A percentile compares a stretch with the other conserved stretches of the same genome.
Evolutionary conservation across 768 basidiomycete species (phyloP).

Genomic region (Ramaria sp.): DNA sequence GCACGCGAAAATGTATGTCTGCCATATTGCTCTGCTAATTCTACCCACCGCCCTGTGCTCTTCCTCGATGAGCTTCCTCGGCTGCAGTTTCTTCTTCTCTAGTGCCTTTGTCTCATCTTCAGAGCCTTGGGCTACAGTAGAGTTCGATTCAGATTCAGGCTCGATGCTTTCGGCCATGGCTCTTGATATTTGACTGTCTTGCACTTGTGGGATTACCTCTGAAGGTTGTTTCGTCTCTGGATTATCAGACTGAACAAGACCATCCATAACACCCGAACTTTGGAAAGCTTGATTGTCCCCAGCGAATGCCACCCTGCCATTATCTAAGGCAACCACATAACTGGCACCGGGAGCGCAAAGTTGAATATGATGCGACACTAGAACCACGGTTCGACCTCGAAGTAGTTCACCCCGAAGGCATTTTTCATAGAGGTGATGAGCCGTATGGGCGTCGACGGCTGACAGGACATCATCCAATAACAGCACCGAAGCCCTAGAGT

Average conservation of each 20-base stretch:
- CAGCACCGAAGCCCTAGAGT: slow-evolving; percentile 69
- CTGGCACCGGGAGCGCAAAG: slow-evolving; percentile 70
- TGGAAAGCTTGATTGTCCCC: slow-evolving; percentile 58
- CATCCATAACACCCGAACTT: slow-evolving; percentile 51
- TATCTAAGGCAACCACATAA: slow-evolving; percentile 77
- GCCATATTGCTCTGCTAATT: slow-evolving; percentile 58
- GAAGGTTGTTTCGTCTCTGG: slow-evolving; percentile 14
- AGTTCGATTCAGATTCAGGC: slow-evolving; percentile 30
- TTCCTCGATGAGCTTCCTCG: slow-evolving; percentile 75
- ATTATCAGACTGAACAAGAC: slow-evolving; percentile 50
- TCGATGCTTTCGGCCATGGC: slow-evolving; percentile 17
- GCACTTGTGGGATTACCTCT: slow-evolving; percentile 8
- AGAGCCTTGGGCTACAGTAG: slow-evolving; percentile 28
- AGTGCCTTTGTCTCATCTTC: slow-evolving; percentile 17
- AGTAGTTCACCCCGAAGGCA: slow-evolving; percentile 75
- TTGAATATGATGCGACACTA: slow-evolving; percentile 93
- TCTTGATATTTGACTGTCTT: no score
- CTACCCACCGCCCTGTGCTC: slow-evolving; percentile 69
- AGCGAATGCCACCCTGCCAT: slow-evolving; percentile 67
- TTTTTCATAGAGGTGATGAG: slow-evolving; percentile 68
- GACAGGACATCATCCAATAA: slow-evolving; percentile 75
- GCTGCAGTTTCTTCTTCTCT: slow-evolving; percentile 31
- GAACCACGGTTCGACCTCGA: slow-evolving; percentile 66
- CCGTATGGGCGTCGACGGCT: slow-evolving; percentile 76
- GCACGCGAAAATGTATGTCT: slow-evolving; percentile 38